Evolutionary conservation across 2,329 filamentous ascomycete genomes (phyloP).

Genomic region (Zymoseptoria crescenta): DNA sequence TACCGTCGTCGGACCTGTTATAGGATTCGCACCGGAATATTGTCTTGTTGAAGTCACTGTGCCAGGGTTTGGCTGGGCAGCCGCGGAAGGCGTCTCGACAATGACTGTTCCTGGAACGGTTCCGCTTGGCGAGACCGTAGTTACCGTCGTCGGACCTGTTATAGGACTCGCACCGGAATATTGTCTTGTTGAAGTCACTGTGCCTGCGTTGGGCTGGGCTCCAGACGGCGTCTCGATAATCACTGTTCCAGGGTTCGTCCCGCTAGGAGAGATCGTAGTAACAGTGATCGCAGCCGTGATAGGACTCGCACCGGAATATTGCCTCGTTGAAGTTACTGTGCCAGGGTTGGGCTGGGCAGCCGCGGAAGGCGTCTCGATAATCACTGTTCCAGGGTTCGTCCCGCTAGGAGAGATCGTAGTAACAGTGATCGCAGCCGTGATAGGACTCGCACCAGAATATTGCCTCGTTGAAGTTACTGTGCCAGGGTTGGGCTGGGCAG

Average conservation of each 20-base stretch:
- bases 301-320: not conserved
- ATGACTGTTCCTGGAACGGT: not conserved
- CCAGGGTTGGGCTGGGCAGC: not conserved
- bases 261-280: not conserved
- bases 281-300: not conserved
- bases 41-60: not conserved
- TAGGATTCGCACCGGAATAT: not conserved
- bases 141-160: not conserved
- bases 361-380: not conserved
- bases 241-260: too few species aligned
- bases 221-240: not conserved
- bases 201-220: not conserved
- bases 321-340: not conserved
- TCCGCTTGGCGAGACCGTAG: not conserved
- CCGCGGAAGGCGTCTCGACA: not conserved
- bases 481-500: not conserved
- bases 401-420: slow-evolving; percentile 1
- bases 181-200: not conserved
- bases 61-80: not conserved
- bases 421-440: not conserved
- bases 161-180: not conserved
- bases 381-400: not conserved
- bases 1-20: not conserved
- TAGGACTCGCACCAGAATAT: not conserved
- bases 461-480: not conserved